A percentile compares a stretch with the other conserved stretches of the same genome.
phyloP scores from a whole-genome alignment of 176 grass and related monocot genomes.

The Secale cereale region DNA sequence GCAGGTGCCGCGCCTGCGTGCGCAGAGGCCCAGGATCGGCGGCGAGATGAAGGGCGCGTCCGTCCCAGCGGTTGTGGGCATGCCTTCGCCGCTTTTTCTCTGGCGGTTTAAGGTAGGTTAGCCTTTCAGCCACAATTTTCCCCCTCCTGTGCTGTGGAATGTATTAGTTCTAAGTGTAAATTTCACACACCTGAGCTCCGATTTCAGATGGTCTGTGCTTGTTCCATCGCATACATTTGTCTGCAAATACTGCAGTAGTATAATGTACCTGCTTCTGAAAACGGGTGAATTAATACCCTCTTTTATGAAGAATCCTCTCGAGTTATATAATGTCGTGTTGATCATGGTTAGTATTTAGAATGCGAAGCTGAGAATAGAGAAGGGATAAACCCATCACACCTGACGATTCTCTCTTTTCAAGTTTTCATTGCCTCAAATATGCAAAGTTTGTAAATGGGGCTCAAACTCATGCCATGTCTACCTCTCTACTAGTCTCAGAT shows the following conservation, averaged over 20 bases:
- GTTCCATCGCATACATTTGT: neutral
- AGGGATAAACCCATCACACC: neutral
- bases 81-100: conserved; percentile 86
- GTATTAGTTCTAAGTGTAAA: neutral
- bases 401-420: neutral
- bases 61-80: conserved; percentile 51
- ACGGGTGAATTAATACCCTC: neutral
- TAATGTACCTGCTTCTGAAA: neutral
- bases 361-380: neutral
- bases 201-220: neutral
- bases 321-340: neutral
- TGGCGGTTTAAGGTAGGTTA: conserved; percentile 83
- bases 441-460: neutral
- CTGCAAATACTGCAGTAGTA: neutral
- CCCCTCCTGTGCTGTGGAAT: neutral
- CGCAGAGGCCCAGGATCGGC: conserved; percentile 2
- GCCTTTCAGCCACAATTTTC: neutral
- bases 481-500: neutral
- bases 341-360: neutral
- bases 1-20: conserved; percentile 9
- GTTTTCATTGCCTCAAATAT: neutral
- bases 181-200: neutral
- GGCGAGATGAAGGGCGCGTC: conserved; percentile 71
- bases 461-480: neutral
- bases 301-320: no score